These are phyloP conservation scores for Betula pendula DNA, from an alignment of 306 rosid species.

Conservation along the genomic window DNA sequence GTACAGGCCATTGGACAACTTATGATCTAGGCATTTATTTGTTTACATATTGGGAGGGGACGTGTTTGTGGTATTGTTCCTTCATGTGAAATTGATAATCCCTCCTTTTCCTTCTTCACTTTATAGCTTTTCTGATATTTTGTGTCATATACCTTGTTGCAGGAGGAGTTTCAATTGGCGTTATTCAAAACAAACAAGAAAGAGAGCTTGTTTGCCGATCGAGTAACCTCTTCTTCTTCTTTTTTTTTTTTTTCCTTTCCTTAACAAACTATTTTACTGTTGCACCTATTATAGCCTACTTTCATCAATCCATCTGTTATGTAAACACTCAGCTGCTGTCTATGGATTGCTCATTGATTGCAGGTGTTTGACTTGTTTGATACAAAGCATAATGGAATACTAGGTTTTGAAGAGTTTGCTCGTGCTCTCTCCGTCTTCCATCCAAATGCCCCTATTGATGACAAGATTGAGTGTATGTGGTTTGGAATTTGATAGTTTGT, in stretches of 20 bases:
- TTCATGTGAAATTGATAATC: conserved; percentile 3
- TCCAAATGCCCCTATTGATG: conserved; percentile 94
- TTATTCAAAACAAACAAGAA: conserved; percentile 95
- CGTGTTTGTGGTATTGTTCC: conserved; percentile 1
- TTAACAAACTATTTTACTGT: conserved; percentile 16
- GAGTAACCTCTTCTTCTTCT: conserved; percentile 57
- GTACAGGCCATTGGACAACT: conserved; percentile 2
- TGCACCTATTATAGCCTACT: conserved; percentile 3
- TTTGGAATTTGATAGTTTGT: not conserved
- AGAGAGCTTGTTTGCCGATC: conserved; percentile 94
- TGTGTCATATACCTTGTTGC: conserved; percentile 27
- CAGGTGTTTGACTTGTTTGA: conserved; percentile 96
- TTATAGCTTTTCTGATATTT: not conserved
- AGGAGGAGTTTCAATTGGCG: conserved; percentile 98
- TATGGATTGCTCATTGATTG: conserved; percentile 25
- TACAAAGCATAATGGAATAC: conserved; percentile 95
- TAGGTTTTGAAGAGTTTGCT: conserved; percentile 98
- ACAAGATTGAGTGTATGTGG: conserved; percentile 87
- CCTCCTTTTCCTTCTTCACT: not conserved
- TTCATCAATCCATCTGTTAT: conserved; percentile 7
- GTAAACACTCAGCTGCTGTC: conserved; percentile 23
- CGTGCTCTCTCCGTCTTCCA: conserved; percentile 95
- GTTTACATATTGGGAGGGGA: not conserved
- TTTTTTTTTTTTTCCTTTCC: conserved; percentile 18
- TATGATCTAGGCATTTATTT: conserved; percentile 16